A percentile compares a stretch with the other conserved stretches of the same genome.
phyloP scores from a whole-genome alignment of 257 asterid genomes.

The Coffea eugenioides region DNA sequence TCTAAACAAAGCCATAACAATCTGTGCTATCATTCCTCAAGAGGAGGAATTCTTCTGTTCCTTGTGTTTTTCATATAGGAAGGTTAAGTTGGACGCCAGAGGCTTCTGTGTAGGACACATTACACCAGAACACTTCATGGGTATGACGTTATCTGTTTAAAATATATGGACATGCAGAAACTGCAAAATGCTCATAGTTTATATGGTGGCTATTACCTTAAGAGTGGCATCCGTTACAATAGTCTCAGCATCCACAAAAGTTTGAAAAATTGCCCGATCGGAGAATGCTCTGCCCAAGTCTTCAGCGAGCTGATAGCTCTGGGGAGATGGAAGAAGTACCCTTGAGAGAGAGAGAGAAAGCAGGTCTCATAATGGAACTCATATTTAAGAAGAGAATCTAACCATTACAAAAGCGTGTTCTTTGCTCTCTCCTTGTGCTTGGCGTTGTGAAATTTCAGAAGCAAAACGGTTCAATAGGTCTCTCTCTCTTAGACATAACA shows the following conservation, averaged over 20 bases:
- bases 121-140: neutral
- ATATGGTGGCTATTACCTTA: slow-evolving; percentile 42
- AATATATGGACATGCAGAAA: neutral
- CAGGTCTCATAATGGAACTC: neutral
- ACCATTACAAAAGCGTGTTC: slow-evolving; percentile 71
- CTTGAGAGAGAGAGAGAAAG: neutral
- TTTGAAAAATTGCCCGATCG: slow-evolving; percentile 66
- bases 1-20: neutral
- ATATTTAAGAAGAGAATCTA: slow-evolving; percentile 7
- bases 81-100: neutral
- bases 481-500: slow-evolving; percentile 87
- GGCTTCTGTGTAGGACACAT: neutral
- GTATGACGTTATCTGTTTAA: neutral
- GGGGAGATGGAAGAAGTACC: slow-evolving; percentile 20
- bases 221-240: slow-evolving; percentile 43
- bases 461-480: slow-evolving; percentile 79
- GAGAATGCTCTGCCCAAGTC: slow-evolving; percentile 91
- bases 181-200: neutral
- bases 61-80: no score
- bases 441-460: slow-evolving; percentile 58
- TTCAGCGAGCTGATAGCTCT: slow-evolving; percentile 94
- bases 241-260: slow-evolving; percentile 69
- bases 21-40: neutral
- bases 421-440: slow-evolving; percentile 76
- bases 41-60: neutral